phyloP scores from a whole-genome alignment of 306 rosid genomes.

The Lablab purpureus region DNA sequence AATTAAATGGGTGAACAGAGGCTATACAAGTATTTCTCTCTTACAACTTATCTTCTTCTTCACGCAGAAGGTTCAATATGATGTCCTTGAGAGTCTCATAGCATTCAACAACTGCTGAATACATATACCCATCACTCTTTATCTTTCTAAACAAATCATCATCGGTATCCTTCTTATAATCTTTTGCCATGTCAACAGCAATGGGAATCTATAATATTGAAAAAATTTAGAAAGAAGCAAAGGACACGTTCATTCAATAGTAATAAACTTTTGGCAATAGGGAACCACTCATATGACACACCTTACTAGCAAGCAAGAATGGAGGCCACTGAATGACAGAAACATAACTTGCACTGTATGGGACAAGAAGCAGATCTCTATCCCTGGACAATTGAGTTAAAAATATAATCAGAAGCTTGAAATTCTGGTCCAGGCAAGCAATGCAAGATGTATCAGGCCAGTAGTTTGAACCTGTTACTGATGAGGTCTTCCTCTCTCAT shows the following conservation, averaged over 20 bases:
- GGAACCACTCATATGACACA: slow-evolving; percentile 50
- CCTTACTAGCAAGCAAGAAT: slow-evolving; percentile 98
- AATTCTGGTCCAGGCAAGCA: slow-evolving; percentile 21
- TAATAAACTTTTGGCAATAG: slow-evolving; percentile 22
- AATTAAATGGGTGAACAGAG: slow-evolving; percentile 31
- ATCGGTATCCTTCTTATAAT: slow-evolving; percentile 78
- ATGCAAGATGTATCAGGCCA: slow-evolving; percentile 26
- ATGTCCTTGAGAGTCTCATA: slow-evolving; percentile 82
- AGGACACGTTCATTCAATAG: slow-evolving; percentile 22
- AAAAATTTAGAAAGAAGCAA: slow-evolving; percentile 40
- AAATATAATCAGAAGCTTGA: slow-evolving; percentile 51
- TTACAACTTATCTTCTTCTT: slow-evolving; percentile 69
- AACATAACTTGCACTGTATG: slow-evolving; percentile 64
- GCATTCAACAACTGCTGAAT: slow-evolving; percentile 90
- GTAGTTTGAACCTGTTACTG: slow-evolving; percentile 71
- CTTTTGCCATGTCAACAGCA: slow-evolving; percentile 98
- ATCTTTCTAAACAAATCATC: slow-evolving; percentile 81
- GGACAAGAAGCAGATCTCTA: slow-evolving; percentile 88
- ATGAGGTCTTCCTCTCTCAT: slow-evolving; percentile 96
- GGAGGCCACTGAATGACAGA: slow-evolving; percentile 99
- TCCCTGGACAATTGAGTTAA: slow-evolving; percentile 65
- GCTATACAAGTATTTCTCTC: slow-evolving; percentile 43
- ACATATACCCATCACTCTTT: slow-evolving; percentile 75
- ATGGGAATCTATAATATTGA: slow-evolving; percentile 83
- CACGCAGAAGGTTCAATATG: slow-evolving; percentile 60